Base-by-base conservation (phyloP, 2,329 filamentous ascomycete species). In the Apiospora aurea region DNA sequence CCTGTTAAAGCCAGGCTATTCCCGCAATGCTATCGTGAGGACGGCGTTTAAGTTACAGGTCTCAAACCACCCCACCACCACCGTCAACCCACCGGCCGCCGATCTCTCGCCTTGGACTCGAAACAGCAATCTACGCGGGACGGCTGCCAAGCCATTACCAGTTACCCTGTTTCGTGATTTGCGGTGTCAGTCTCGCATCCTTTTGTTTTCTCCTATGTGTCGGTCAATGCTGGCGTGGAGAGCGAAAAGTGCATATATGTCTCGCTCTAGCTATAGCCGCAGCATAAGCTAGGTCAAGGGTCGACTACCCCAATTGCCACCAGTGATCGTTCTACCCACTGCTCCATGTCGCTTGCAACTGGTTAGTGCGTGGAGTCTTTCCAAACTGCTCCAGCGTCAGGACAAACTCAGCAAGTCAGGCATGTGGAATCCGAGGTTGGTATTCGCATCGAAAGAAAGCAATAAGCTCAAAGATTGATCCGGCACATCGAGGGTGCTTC, bases 11-110 rank as follows among this genome's bases (percentile, higher is more conserved):
- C 57, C 57, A 41, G 57, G 38, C 34, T 41, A 64, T 41, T 64
- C 57, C 57, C 57, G 29, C 57, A 34, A 64, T 64, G 57, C 34
- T 34, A 64, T 64, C 57, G 57, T 13, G 34, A 64, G 29, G 18
- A 29, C 34, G 10, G 57, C 57, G 57, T 64, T 41, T 41, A 34
- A 41, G 57, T 64, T 64, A 64, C 57, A 64, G 57, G 34, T 64
- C 34, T 64, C 57, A 64, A 64, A 64, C 57, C 29, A 38, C 57
- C 34, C 57, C 57, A 64, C 57, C 57, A 64, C 34, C 34, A 6
- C 57, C 11, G 57, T 64, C 34, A 41, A 64, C 57, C 18, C 57
- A 41, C 34, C 53, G 18, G 53, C 53, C 14, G 34, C 57, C 34
- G 29, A 64, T 64, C 57, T 38, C 4, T 8, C n/a, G 34, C 57